Base-by-base conservation (phyloP, 192 early-diverging fungal species). In the Rhizophlyctis rosea region DNA sequence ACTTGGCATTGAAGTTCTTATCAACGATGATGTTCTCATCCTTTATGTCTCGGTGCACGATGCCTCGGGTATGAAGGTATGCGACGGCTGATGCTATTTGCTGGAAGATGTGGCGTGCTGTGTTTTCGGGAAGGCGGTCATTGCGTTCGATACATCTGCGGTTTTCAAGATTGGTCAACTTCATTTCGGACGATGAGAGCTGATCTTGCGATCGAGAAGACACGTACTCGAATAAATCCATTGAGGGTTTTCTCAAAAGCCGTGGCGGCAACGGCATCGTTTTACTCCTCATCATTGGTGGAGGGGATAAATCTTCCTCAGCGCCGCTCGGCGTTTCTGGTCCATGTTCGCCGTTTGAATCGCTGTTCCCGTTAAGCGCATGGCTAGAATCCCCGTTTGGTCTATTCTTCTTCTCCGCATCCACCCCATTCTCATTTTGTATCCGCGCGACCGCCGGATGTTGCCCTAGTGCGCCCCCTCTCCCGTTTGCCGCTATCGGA, bases 11-110 rank as follows among this genome's bases (percentile, higher is more conserved):
- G 32, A 71, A 66, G 50, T 53, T 58, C 16, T 48, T 30, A 49
- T 79, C 73, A 52, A 82, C 75, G 32, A 82, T 47, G 47, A 82
- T 72, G 68, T 79, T 79, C 70, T 89, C 87, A 65, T 90, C 91
- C 75, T 91, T 92, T 64, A 92, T 83, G 58, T 91, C 88, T 24
- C 88, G 81, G 65, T 93, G 91, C 29, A 89, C 86, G 34, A 93
- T 83, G 31, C 79, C 81, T 0, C 69, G 65, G 16, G 67, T 28
- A 50, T 89, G 81, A 16, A 93, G 72, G 61, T 88, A 82, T 7
- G 76, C 50, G 14, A 93, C 76, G 49, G 87, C 88, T 0, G 74
- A 66, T 0, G 81, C 82, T 54, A 91, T 85, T 55, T 93, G 91
- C 21, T 61, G 63, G 57, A 91, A 89, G 32, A 93, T 86, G 54